These are phyloP conservation scores for Xylaria sp. DNA, from an alignment of 2,329 filamentous ascomycete species.

Conservation along the genomic window DNA sequence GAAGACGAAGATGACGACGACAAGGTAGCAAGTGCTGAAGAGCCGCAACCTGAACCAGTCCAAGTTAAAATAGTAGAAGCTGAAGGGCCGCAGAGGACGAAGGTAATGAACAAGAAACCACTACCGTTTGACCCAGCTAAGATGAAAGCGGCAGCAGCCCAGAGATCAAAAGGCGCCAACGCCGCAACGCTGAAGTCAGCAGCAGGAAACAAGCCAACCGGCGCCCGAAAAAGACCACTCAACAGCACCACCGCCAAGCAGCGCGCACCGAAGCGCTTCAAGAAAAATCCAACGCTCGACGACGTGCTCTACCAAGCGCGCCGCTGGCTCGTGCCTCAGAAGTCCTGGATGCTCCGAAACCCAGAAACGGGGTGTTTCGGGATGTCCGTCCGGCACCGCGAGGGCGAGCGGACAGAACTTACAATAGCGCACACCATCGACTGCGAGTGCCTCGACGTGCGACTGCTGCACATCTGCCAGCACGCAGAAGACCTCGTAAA, in stretches of 20 bases:
- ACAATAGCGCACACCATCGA: constrained; percentile 36
- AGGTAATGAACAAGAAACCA: background rate
- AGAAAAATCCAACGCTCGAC: constrained; percentile 6
- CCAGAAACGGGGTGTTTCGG: constrained; percentile 38
- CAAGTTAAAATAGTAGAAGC: background rate
- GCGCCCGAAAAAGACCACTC: too few relatives aligned
- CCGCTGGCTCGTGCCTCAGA: constrained; percentile 24
- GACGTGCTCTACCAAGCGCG: constrained; percentile 30
- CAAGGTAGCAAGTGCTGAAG: background rate
- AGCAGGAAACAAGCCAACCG: too few relatives aligned
- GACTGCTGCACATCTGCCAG: constrained; percentile 32
- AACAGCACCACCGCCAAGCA: background rate
- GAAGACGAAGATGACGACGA: background rate
- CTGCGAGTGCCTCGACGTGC: constrained; percentile 39
- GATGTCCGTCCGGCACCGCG: constrained; percentile 4
- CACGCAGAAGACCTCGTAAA: constrained; percentile 32
- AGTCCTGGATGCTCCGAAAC: constrained; percentile 36
- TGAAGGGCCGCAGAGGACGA: background rate
- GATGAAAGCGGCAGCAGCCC: background rate
- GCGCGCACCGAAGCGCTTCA: background rate
- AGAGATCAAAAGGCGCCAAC: background rate
- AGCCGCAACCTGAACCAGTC: background rate
- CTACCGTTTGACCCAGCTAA: constrained; percentile 22
- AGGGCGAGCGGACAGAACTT: constrained; percentile 26
- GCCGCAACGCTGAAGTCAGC: background rate